phyloP scores from a whole-genome alignment of 148 eudicot genomes.

The Rhododendron henanense region DNA sequence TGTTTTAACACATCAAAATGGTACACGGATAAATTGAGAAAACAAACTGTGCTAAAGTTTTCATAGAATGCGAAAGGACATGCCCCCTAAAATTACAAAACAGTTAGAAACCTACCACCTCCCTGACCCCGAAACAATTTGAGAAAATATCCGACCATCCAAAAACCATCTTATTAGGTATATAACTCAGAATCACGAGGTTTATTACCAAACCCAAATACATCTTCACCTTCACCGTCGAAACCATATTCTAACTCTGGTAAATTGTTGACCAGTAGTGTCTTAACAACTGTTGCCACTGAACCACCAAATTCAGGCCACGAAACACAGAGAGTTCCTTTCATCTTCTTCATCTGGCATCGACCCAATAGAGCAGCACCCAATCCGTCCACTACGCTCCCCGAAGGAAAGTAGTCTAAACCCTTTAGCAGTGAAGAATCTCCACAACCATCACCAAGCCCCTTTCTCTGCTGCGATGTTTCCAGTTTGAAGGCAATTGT shows the following conservation, averaged over 20 bases:
- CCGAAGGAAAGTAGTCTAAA: constrained; percentile 74
- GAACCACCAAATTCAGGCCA: constrained; percentile 80
- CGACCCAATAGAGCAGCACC: constrained; percentile 71
- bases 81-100: not conserved
- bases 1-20: not conserved
- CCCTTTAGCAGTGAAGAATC: constrained; percentile 37
- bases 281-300: constrained; percentile 46
- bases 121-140: not conserved
- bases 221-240: constrained; percentile 27
- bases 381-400: constrained; percentile 63
- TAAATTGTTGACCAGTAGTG: constrained; percentile 50
- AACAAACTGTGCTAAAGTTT: not conserved
- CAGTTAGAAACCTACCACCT: not conserved
- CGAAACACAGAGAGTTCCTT: constrained; percentile 59
- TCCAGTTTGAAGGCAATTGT: constrained; percentile 69
- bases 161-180: constrained; percentile 41
- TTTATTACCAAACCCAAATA: constrained; percentile 42
- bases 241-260: constrained; percentile 37
- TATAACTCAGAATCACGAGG: constrained; percentile 66
- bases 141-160: not conserved
- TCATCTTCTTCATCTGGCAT: constrained; percentile 61
- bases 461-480: constrained; percentile 21
- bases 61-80: not conserved
- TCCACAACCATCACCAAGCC: constrained; percentile 9
- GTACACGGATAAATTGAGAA: not conserved